Percentiles rank a stretch among this genome's conserved stretches.
Evolutionary conservation across 345 rosid genomes (phyloP).

Genomic region (Corchorus capsularis): DNA sequence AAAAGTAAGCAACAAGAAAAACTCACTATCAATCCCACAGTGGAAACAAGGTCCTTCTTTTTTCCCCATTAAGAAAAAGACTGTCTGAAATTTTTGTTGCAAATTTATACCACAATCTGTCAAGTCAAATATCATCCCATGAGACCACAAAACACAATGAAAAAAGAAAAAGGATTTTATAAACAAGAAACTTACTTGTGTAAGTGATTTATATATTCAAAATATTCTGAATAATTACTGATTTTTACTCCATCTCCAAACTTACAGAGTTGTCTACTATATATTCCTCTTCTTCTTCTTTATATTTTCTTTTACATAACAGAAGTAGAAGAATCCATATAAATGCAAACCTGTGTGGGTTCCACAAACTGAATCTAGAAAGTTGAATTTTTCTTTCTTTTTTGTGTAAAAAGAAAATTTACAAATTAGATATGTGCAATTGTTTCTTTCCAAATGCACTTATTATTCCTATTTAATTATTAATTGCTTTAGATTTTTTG

Average conservation of each 20-base stretch:
- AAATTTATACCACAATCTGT: background rate
- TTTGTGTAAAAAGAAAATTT: background rate
- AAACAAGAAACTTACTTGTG: background rate
- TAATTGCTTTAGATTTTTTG: background rate
- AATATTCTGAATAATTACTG: background rate
- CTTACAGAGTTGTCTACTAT: background rate
- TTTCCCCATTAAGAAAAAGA: background rate
- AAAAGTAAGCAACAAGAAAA: background rate
- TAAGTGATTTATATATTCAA: background rate
- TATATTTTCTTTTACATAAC: background rate
- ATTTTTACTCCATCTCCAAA: background rate
- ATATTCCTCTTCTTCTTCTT: background rate
- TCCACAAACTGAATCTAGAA: background rate
- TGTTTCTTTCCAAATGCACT: background rate
- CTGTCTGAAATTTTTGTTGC: background rate
- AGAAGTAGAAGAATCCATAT: background rate
- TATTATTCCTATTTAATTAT: background rate
- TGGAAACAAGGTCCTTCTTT: conserved; percentile 31
- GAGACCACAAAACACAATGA: background rate
- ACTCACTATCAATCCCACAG: conserved; percentile 30
- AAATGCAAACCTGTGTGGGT: background rate
- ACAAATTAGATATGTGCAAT: background rate
- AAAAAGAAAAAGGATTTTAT: background rate
- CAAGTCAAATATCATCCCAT: background rate
- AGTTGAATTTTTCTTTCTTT: background rate